Conservation (phyloP, 371 early-diverging fungal genomes). For the Caulochytrium protostelioides region DNA sequence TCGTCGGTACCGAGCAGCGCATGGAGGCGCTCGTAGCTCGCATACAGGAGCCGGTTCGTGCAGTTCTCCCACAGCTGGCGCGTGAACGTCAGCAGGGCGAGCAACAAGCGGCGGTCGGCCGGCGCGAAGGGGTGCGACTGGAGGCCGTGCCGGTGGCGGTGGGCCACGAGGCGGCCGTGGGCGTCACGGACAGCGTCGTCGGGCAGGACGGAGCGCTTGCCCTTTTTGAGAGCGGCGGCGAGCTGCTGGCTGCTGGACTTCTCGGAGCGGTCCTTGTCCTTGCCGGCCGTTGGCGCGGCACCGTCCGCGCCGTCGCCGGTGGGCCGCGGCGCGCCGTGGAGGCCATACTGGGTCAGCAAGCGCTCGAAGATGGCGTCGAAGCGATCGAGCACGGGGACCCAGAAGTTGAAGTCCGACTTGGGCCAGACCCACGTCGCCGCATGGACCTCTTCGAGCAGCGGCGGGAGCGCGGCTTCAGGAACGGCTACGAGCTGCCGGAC, state of each 20-base stretch:
- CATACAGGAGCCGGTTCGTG: constrained; percentile 79
- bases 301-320: too few species aligned
- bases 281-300: too few species aligned
- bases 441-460: too few species aligned
- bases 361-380: constrained; percentile 61
- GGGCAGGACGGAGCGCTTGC: too few species aligned
- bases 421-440: constrained; percentile 71
- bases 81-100: constrained; percentile 53
- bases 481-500: too few species aligned
- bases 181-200: too few species aligned
- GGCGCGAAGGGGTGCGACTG: constrained; percentile 28
- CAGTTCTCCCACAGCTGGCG: constrained; percentile 72
- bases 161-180: background rate
- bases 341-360: constrained; percentile 35
- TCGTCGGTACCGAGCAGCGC: constrained; percentile 46
- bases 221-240: too few species aligned
- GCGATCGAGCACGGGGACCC: constrained; percentile 78
- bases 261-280: too few species aligned
- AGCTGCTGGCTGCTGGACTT: too few species aligned
- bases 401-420: constrained; percentile 79
- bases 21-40: constrained; percentile 68
- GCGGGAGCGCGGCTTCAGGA: too few species aligned
- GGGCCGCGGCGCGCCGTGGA: constrained; percentile 11
- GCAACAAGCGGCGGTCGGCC: constrained; percentile 29
- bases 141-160: background rate